phyloP scores from a whole-genome alignment of 805 yeast species.

The Kazachstania taianensis region DNA sequence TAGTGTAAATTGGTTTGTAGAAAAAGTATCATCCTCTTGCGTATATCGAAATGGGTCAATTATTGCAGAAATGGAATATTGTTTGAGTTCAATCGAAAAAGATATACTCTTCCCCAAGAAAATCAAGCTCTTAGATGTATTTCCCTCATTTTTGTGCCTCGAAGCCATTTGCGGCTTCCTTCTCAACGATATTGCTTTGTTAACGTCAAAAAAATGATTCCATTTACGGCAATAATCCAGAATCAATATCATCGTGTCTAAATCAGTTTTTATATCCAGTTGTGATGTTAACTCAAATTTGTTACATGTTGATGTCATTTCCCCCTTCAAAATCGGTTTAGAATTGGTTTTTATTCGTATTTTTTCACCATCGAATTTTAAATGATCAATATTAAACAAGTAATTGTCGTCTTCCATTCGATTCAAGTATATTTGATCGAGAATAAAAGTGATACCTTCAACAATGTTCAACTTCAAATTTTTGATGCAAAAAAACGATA shows the following conservation, averaged over 20 bases:
- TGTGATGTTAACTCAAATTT: not conserved
- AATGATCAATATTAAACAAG: conserved; percentile 3
- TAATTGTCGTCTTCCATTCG: conserved; percentile 5
- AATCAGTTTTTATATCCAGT: conserved; percentile 3
- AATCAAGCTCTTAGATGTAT: too few relatives aligned
- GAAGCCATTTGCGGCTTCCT: too few relatives aligned
- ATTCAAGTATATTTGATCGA: conserved; percentile 6
- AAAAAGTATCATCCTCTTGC: too few relatives aligned
- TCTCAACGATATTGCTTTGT: too few relatives aligned
- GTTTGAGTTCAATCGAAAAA: not conserved
- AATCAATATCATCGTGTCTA: too few relatives aligned
- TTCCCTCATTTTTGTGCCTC: too few relatives aligned
- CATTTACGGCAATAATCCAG: too few relatives aligned
- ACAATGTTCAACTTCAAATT: not conserved
- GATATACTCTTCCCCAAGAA: conserved; percentile 2
- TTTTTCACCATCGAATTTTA: conserved; percentile 1
- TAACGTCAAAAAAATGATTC: too few relatives aligned
- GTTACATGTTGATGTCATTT: not conserved
- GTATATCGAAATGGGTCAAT: conserved; percentile 4
- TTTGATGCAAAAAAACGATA: conserved; percentile 10
- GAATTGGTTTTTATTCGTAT: conserved; percentile 1
- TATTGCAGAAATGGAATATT: conserved; percentile 3
- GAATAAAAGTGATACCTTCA: not conserved
- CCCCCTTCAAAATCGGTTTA: conserved; percentile 3
- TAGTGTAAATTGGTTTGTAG: too few relatives aligned